phyloP scores from a whole-genome alignment of 2,329 filamentous ascomycete genomes.

The Fusarium brachygibbosum region DNA sequence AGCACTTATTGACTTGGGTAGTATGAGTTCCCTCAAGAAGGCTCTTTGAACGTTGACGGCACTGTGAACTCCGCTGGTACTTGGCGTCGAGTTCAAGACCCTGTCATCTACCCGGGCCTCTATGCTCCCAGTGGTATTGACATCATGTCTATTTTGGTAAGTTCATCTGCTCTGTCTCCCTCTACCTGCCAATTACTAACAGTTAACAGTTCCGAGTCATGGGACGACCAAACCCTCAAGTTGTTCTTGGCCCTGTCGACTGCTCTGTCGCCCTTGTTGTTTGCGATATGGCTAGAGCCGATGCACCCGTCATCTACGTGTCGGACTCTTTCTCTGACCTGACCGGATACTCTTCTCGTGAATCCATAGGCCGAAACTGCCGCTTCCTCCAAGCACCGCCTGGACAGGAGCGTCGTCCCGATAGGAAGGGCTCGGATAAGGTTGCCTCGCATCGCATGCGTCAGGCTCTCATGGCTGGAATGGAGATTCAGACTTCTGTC shows the following conservation, averaged over 20 bases:
- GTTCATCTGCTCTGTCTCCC: not conserved
- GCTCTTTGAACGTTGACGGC: conserved; percentile 41
- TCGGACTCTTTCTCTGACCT: conserved; percentile 83
- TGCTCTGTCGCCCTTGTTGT: conserved; percentile 86
- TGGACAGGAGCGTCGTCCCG: conserved; percentile 55
- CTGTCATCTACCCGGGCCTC: conserved; percentile 68
- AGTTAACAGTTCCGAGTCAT: conserved; percentile 69
- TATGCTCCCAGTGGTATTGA: conserved; percentile 69
- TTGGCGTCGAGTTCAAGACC: conserved; percentile 55
- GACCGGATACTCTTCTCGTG: conserved; percentile 81
- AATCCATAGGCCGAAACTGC: conserved; percentile 85
- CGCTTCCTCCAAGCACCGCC: conserved; percentile 85
- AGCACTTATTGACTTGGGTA: conserved; percentile 27
- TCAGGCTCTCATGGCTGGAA: conserved; percentile 58
- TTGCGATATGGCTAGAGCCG: conserved; percentile 80
- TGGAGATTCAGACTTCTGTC: conserved; percentile 66
- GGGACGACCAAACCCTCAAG: conserved; percentile 77
- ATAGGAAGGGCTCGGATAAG: conserved; percentile 51
- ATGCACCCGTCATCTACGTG: conserved; percentile 85
- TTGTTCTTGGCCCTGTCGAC: conserved; percentile 86
- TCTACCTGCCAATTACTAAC: conserved; percentile 17
- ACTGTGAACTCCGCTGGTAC: conserved; percentile 33
- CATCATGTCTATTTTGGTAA: conserved; percentile 68
- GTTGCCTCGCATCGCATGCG: conserved; percentile 70
- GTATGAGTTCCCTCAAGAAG: conserved; percentile 48